Base-by-base conservation (phyloP, 345 rosid genomes). In the Erucastrum elatum region DNA sequence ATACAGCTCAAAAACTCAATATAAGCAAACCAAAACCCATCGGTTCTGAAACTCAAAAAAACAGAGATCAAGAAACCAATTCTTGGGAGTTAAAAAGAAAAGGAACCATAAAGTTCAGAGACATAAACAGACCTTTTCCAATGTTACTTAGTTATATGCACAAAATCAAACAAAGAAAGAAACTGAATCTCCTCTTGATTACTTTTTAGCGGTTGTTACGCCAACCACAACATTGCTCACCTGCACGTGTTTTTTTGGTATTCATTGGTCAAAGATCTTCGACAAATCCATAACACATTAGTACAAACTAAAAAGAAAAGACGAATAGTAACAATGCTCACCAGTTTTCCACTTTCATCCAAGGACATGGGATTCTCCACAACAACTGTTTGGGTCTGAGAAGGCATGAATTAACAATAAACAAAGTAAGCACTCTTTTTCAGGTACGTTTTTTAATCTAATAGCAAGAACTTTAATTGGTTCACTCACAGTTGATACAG, bases 221-320 rank as follows among this genome's bases (percentile, higher is more conserved):
- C 97, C 97, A 26, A 93, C 98, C n/a, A 91, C 97, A 8, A 91
- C 97, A 72, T 88, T 93, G 87, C 90, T 88, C 81, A 93, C 95
- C 98, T 91, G 88, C 75, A 81, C 75, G 44, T 59, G 2, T 67
- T 58, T 31, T 44, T 13, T 39, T 33, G 0, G 9, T 30, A 76
- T 11, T 35, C 34, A 68, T 5, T 49, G 6, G 16, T 68, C 30
- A 65, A 37, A 3, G 35, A 66, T 26, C 66, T 37, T 74, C 62
- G 30, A 21, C 39, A 0, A 25, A 21, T 55, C 6, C 13, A 51
- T 34, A 33, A 21, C 33, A 64, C 26, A 9, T 8, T 3, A 37
- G 44, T 37, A 44, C 5, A 5, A 29, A n/a, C n/a, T 2, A 53
- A 17, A 55, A 26, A 65, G 41, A 64, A 66, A 66, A 9, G 6